Evolutionary conservation across 2,329 filamentous ascomycete genomes (phyloP), one percentile per base, ranked within the genome.

Genomic region (Neurospora sp.): DNA sequence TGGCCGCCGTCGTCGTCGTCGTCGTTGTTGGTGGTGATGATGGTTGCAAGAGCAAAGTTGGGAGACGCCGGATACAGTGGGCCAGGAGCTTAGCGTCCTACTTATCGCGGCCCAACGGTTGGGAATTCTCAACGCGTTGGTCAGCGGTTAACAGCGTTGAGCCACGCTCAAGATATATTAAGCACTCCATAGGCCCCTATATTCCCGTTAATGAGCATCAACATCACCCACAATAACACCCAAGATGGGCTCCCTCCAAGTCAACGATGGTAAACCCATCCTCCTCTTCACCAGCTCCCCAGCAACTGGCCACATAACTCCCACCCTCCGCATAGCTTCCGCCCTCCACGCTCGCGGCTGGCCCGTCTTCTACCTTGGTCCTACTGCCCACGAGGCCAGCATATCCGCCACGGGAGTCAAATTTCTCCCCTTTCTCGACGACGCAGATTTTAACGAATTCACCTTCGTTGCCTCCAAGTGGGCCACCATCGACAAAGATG

Each of bases 281-380:
- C 66, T 81, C 68, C 75, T 81, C 19, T 77, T 81, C 69, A 73
- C 77, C 52, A 77, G 77, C 69, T 79, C 81, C 68, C 74, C 78
- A 1, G 74, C 81, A 36, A 79, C 78, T 8, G 80, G 80, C 8
- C 80, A 82, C 70, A 71, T 82, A 23, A 77, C 77, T 0, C 80
- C 80, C 0, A 72, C 79, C 46, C 69, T 80, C 52, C 78, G 79
- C 58, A 77, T 81, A 62, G 77, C 79, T n/a, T 71, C 71, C 2
- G 75, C 73, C 19, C 76, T 82, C 38, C 71, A 68, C 39, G 66
- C 73, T 19, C 77, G 75, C 2, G 77, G 76, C 46, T 80, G 78
- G 78, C 70, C 72, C 3, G 76, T 78, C 38, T 78, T 74, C 62
- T 81, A 81, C 73, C 76, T 82, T 1, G 78, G 80, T 40, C 76